These are phyloP conservation scores for Trichoderma endophyticum DNA, from an alignment of 2,329 filamentous ascomycete genomes.

Conservation along the genomic window DNA sequence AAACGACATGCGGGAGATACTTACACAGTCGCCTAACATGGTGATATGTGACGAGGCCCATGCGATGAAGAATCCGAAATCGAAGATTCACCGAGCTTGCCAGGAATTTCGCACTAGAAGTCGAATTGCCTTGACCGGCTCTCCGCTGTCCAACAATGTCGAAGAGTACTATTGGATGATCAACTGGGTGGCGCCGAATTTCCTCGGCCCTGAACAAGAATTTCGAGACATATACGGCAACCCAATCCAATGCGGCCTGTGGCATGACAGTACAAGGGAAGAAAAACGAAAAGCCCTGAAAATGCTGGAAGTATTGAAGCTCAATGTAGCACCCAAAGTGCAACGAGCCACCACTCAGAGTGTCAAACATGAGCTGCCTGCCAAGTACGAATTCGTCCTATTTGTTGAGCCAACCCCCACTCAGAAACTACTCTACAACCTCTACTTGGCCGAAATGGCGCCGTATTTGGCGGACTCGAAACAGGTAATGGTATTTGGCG, in stretches of 20 bases:
- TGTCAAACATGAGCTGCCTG: constrained; percentile 64
- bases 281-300: constrained; percentile 61
- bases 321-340: constrained; percentile 73
- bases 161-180: constrained; percentile 85
- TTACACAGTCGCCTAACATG: constrained; percentile 64
- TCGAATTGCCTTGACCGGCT: constrained; percentile 82
- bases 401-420: constrained; percentile 65
- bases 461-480: not conserved
- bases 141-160: constrained; percentile 80
- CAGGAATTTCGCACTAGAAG: constrained; percentile 61
- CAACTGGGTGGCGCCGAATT: constrained; percentile 78
- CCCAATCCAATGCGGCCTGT: constrained; percentile 72
- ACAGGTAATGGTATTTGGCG: constrained; percentile 32
- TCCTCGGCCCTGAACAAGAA: constrained; percentile 64
- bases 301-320: constrained; percentile 67
- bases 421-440: constrained; percentile 62
- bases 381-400: constrained; percentile 79
- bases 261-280: constrained; percentile 54
- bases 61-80: constrained; percentile 63
- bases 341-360: constrained; percentile 67
- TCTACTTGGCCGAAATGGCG: constrained; percentile 37
- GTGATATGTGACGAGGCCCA: constrained; percentile 87
- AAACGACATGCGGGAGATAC: constrained; percentile 35
- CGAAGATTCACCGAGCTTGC: constrained; percentile 53
- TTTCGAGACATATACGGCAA: constrained; percentile 68